Evolutionary conservation across 441 rosid genomes (phyloP), one percentile per base, ranked within the genome.

Genomic region (Gossypium aridum): DNA sequence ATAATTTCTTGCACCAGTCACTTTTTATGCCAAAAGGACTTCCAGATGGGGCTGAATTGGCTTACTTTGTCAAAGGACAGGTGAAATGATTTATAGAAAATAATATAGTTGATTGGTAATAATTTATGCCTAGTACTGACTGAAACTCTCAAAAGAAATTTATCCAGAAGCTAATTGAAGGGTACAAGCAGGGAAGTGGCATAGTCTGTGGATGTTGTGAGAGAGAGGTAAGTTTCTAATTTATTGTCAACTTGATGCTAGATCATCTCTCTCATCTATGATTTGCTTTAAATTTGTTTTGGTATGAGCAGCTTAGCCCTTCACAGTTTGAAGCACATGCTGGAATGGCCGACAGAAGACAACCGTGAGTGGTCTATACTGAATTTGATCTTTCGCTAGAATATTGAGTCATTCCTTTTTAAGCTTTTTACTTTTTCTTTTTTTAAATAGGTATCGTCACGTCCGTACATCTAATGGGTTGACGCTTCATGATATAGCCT

Each of bases 321-420:
- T 96, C 99, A 1, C 98, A 93, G 74, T 96, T 96, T 79, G 99
- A 96, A 83, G 88, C 99, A 16, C 99, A 96, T 87, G 98, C 98
- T 88, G 99, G 99, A 82, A 92, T 92, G 98, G 91, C 99, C 78
- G 94, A 85, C 69, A 89, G 98, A 80, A 91, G 98, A 76, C 98
- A 94, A 86, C 99, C 98, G 99, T 96, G 78, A 93, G 99, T 85
- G 62, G 54, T 60, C 31, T 59, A 67, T 37, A 9, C 39, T 47
- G 60, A 76, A 20, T 74, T 37, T 57, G 60, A 47, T 80, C 7
- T 59, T 26, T 64, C 31, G 3, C 22, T 64, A 14, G 45, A 12
- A 47, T 37, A 63, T 54, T 19, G 2, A 16, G 43, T 79, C 47
- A 16, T 66, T 67, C 49, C 51, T 64, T 60, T 61, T 39, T 79